Base-by-base conservation (phyloP, 805 yeast genomes). In the Alloascoidea africana region DNA sequence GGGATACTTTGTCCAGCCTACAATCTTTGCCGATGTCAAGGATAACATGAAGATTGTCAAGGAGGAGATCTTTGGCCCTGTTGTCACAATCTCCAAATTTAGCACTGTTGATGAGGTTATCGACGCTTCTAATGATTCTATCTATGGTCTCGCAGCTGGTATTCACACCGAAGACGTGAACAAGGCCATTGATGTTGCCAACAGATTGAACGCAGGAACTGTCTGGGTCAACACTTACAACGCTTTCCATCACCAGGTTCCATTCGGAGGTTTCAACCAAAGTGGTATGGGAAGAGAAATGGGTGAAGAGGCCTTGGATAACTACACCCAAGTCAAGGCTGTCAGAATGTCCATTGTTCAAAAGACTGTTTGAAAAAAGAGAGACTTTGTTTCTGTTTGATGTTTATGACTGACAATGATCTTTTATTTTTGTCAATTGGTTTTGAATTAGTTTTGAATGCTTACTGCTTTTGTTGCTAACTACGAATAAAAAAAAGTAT, bases 21-120 rank as follows among this genome's bases (percentile, higher is more conserved):
- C 96, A 32, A 70, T 87, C 51, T 83, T 86, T 55, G 77, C 82
- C 46, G 85, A 82, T 53, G 94, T 84, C 45, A 66, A 65, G 16
- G 80, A 76, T 55, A 65, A 74, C 53, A 76, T 74, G 78, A 64
- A 66, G 47, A 75, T 87, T 56, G 85, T 82, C 48, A 71, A 67
- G 57, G 96, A 86, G 57, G 96, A 86, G 68, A 83, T 86, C 56
- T 86, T 87, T 50, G 97, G 97, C 40, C 97, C 97, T 30, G 91
- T 87, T 41, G 89, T 83, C 42, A 75, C 86, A 16, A 72, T 84
- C 42, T 65, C 81, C 50, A 85, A 84, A 66, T 87, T 87, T 65
- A 65, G 66, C 51, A 74, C 83, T 45, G 76, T 76, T 45, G 95
- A 84, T 45, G 94, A 89, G 55, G 94, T 75, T 38, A 66, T 87